A percentile compares a stretch with the other conserved stretches of the same genome.
These are phyloP conservation scores for Erodium maritimum DNA, from an alignment of 345 rosid genomes.

Conservation along the genomic window DNA sequence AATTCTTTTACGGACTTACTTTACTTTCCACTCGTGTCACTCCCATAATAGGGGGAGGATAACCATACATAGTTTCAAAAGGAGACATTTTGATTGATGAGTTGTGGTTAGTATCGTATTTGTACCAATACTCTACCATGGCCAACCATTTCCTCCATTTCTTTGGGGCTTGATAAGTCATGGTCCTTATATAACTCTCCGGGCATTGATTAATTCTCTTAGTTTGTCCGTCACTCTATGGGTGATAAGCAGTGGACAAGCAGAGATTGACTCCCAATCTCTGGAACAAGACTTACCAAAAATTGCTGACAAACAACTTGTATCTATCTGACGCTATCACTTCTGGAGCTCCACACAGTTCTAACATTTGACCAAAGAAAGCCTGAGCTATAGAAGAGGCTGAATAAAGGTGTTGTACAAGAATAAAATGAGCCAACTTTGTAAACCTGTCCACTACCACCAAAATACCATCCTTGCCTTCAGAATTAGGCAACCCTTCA, in stretches of 20 bases:
- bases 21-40: too few species aligned
- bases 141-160: neutral
- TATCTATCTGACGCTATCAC: too few species aligned
- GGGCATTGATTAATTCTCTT: neutral
- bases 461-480: neutral
- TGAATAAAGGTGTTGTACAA: neutral
- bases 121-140: too few species aligned
- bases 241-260: neutral
- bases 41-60: too few species aligned
- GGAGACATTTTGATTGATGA: too few species aligned
- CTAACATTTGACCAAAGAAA: too few species aligned
- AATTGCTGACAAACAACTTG: too few species aligned
- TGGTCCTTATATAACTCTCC: too few species aligned
- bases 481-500: neutral
- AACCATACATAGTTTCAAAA: too few species aligned
- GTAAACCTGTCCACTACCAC: neutral
- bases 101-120: too few species aligned
- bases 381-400: neutral
- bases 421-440: neutral
- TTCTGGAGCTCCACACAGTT: neutral
- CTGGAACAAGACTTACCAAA: too few species aligned
- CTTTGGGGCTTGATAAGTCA: neutral
- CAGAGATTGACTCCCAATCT: neutral
- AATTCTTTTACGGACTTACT: too few species aligned
- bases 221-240: neutral